Base-by-base conservation (phyloP, 2,329 filamentous ascomycete species). In the Triangularia verruculosa region DNA sequence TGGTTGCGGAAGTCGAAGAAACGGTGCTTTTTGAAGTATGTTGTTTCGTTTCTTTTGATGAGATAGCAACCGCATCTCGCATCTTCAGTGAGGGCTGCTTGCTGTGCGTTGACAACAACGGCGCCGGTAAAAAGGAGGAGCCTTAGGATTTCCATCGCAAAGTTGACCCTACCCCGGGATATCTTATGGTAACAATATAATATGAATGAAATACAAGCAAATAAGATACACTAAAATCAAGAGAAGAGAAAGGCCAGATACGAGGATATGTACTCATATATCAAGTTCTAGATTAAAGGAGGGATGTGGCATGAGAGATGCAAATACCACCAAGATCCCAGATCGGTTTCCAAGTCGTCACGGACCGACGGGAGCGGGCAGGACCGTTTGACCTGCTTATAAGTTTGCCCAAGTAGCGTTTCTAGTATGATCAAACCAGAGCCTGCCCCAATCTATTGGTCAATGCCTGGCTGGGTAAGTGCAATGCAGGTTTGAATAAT, bases 1-100 rank as follows among this genome's bases (percentile, higher is more conserved):
- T 82, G 76, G 43, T 72, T 72, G 54, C 82, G 75, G 67, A 83
- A 84, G 71, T 84, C 82, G 67, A 80, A 82, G 73, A 84, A 84
- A 39, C 72, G 69, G 70, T 82, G 82, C 17, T 75, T 72, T 17
- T 75, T 72, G 68, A 80, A 84, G 72, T 78, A 83, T 51, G 71
- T 70, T 24, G 75, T 70, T 52, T 74, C 75, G 12, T 76, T 78
- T 53, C 76, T 79, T 67, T 83, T 82, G 68, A 78, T 82, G 57
- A 80, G 70, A 67, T 77, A 85, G 70, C 82, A 84, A 62, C 75
- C 74, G 71, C 82, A 84, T 51, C 73, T 69, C 25, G 72, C 69
- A 59, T 78, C 75, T 11, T 74, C 68, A 4, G 72, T 73, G 6
- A 70, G 69, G 32, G 66, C 22, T 1, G 66, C 64, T 12, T 55